A percentile compares a stretch with the other conserved stretches of the same genome.
phyloP scores from a whole-genome alignment of 352 stramenopile genomes.

The Phytophthora cactorum region DNA sequence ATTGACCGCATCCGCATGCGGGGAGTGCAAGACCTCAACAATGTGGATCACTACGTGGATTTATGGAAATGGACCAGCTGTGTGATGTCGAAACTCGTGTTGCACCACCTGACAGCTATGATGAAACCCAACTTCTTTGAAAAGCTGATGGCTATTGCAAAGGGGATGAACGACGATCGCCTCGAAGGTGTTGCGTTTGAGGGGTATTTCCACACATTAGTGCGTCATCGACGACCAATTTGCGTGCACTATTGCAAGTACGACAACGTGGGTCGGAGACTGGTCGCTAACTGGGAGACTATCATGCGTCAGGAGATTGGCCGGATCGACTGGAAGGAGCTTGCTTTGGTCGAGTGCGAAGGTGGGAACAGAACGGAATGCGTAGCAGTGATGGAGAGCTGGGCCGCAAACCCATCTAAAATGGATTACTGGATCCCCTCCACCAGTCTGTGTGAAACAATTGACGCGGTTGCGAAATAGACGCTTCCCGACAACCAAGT shows the following conservation, averaged over 20 bases:
- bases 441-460: slow-evolving; percentile 22
- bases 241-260: slow-evolving; percentile 1
- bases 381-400: too few relatives aligned
- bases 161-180: slow-evolving; percentile 21
- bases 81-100: too few relatives aligned
- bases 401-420: slow-evolving; percentile 8
- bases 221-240: slow-evolving; percentile 5
- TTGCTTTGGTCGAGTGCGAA: neutral
- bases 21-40: too few relatives aligned
- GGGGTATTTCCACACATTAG: slow-evolving; percentile 17
- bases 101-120: neutral
- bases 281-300: neutral
- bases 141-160: neutral
- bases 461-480: slow-evolving; percentile 29
- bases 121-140: slow-evolving; percentile 7
- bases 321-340: neutral
- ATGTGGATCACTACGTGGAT: too few relatives aligned
- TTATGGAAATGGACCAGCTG: neutral
- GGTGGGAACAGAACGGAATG: slow-evolving; percentile 13
- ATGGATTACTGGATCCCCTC: slow-evolving; percentile 33
- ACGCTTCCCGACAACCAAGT: neutral
- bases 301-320: neutral
- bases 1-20: too few relatives aligned
- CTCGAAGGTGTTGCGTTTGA: slow-evolving; percentile 24
- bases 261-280: neutral